Conservation (phyloP, 2,329 filamentous ascomycete species). For the Arthrobotrys sphaeroides region DNA sequence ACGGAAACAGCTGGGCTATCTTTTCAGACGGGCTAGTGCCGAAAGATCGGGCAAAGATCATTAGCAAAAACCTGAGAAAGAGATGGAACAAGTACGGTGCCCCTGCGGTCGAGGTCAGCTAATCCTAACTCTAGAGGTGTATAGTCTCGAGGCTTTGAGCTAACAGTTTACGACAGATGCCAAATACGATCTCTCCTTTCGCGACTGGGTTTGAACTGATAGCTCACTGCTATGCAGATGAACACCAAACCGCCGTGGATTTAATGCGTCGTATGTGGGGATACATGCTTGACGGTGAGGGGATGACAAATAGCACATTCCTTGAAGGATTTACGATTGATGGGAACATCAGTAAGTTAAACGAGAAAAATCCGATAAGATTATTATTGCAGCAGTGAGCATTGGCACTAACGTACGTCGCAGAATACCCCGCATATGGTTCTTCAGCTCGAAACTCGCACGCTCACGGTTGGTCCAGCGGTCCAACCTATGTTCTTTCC, state of each 20-base stretch:
- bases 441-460: slow-evolving; percentile 64
- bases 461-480: slow-evolving; percentile 66
- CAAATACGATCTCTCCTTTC: slow-evolving; percentile 62
- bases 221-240: slow-evolving; percentile 62
- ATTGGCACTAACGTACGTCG: neutral
- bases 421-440: slow-evolving; percentile 60
- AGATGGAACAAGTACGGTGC: slow-evolving; percentile 65
- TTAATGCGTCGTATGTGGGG: slow-evolving; percentile 60
- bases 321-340: slow-evolving; percentile 63
- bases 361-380: neutral
- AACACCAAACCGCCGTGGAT: slow-evolving; percentile 62
- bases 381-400: too few relatives aligned
- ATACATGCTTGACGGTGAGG: slow-evolving; percentile 61
- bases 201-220: slow-evolving; percentile 63
- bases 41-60: slow-evolving; percentile 16
- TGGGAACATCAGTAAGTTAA: slow-evolving; percentile 58
- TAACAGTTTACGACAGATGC: slow-evolving; percentile 37
- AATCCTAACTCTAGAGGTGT: neutral
- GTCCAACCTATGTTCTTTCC: slow-evolving; percentile 64
- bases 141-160: neutral
- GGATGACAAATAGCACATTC: slow-evolving; percentile 63
- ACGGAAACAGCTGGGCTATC: slow-evolving; percentile 69
- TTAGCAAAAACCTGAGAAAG: slow-evolving; percentile 59
- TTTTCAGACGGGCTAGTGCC: slow-evolving; percentile 33
- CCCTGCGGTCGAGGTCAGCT: slow-evolving; percentile 61